phyloP scores from a whole-genome alignment of 1,139 yeast genomes.

The Wickerhamomyces sp. region DNA sequence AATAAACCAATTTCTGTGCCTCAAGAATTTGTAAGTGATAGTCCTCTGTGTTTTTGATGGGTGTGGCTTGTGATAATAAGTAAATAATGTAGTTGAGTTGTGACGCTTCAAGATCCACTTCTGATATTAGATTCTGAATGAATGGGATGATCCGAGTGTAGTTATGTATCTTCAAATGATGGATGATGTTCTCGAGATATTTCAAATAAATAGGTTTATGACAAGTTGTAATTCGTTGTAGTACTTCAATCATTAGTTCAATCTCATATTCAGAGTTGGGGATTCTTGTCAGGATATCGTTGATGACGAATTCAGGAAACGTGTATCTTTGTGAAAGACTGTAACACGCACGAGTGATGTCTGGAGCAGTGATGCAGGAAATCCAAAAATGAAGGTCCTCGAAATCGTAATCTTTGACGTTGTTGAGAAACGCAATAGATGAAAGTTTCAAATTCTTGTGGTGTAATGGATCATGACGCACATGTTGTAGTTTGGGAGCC shows the following conservation, averaged over 20 bases:
- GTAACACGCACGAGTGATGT: slow-evolving; percentile 18
- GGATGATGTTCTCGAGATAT: background rate
- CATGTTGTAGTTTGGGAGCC: background rate
- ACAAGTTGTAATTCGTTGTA: background rate
- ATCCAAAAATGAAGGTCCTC: slow-evolving; percentile 25
- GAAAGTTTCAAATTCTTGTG: slow-evolving; percentile 1
- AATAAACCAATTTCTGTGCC: slow-evolving; percentile 1
- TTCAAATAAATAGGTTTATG: background rate
- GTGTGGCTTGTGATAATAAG: slow-evolving; percentile 4
- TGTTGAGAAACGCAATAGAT: slow-evolving; percentile 3
- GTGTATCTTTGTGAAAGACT: slow-evolving; percentile 27
- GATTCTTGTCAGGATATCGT: slow-evolving; percentile 25
- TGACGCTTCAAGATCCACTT: slow-evolving; percentile 2
- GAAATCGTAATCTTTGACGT: slow-evolving; percentile 2
- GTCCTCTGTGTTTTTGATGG: slow-evolving; percentile 1
- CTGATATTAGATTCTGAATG: slow-evolving; percentile 1
- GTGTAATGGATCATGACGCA: background rate
- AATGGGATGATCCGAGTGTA: slow-evolving; percentile 4
- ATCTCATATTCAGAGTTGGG: slow-evolving; percentile 26
- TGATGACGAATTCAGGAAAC: slow-evolving; percentile 24
- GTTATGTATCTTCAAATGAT: slow-evolving; percentile 3
- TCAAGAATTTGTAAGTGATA: background rate
- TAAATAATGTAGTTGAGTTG: slow-evolving; percentile 10
- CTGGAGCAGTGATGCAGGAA: slow-evolving; percentile 23
- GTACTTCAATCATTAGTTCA: slow-evolving; percentile 8